Evolutionary conservation across 23 red algal genomes (phyloP), one percentile per base, ranked within the genome.

Genomic region (Agarophyton chilense): DNA sequence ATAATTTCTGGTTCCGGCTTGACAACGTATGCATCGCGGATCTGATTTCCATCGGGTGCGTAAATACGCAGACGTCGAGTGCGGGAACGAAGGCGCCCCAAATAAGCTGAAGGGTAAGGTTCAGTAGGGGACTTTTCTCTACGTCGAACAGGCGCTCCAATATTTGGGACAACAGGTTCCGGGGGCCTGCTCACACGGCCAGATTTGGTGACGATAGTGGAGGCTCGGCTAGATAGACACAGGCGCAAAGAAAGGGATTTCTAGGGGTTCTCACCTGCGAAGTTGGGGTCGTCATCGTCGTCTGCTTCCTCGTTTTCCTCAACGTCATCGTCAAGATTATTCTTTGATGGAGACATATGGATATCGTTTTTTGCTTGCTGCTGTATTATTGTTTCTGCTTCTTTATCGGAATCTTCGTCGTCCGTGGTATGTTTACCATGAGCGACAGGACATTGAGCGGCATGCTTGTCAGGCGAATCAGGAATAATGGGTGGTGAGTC

Each of bases 161-260:
- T n/a, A n/a, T n/a, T n/a, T n/a, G n/a, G n/a, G n/a, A n/a, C n/a
- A n/a, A n/a, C n/a, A n/a, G n/a, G n/a, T n/a, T 88, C 47, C 50
- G 65, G 83, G 3, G 83, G 83, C 47, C 77, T 88, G 52, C 58
- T 67, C n/a, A 75, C 18, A n/a, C 83, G 64, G 38, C 83, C 83
- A 25, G 83, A 88, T 32, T 74, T 72, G 56, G 83, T 88, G 38
- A 88, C 18, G 25, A 78, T 33, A 43, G 46, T 10, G 34, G 46
- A 21, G 1, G 44, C 31, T 28, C 41, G 73, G 41, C 73, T 54
- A 7, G 64, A 70, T 1, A 78, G 10, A 8, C 32, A 43, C 1
- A 78, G 44, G 11, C 73, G 73, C 22, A 78, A 18, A 40, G 44
- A 43, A 52, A 78, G 34, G 64, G 64, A 41, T 70, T 26, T 70